Evolutionary conservation across 768 basidiomycete species (phyloP).

Genomic region (Lentinula guzmanii): DNA sequence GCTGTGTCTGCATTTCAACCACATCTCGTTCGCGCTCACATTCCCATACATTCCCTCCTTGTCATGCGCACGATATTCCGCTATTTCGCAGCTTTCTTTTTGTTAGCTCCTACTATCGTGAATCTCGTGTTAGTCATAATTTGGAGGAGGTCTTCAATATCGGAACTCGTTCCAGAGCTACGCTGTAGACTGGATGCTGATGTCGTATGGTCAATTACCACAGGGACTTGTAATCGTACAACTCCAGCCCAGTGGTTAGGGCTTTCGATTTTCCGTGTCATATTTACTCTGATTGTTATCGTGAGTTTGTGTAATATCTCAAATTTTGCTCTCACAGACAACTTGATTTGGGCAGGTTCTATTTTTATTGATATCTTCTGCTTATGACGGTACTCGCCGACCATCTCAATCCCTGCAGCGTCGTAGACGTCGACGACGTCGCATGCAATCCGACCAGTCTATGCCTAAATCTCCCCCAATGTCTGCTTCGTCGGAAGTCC

Average conservation of each 20-base stretch:
- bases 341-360: constrained; percentile 3
- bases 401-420: constrained; percentile 11
- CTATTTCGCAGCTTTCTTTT: constrained; percentile 35
- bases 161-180: constrained; percentile 27
- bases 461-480: constrained; percentile 7
- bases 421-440: neutral
- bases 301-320: constrained; percentile 33
- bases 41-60: constrained; percentile 25
- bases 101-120: constrained; percentile 46
- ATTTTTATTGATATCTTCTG: constrained; percentile 18
- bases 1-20: constrained; percentile 35
- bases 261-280: constrained; percentile 45
- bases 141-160: constrained; percentile 39
- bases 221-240: constrained; percentile 32
- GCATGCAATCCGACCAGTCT: neutral
- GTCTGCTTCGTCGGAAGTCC: constrained; percentile 13
- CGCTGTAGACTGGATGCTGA: constrained; percentile 67
- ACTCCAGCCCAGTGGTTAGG: constrained; percentile 39
- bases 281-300: constrained; percentile 42
- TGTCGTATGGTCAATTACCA: constrained; percentile 51
- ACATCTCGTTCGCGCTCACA: constrained; percentile 24
- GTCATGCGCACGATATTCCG: constrained; percentile 26
- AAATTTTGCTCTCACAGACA: neutral
- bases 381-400: constrained; percentile 20
- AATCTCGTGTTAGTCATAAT: constrained; percentile 50